Conservation (phyloP, 495 filamentous ascomycete species). For the Aspergillus sclerotiicarbonarius region DNA sequence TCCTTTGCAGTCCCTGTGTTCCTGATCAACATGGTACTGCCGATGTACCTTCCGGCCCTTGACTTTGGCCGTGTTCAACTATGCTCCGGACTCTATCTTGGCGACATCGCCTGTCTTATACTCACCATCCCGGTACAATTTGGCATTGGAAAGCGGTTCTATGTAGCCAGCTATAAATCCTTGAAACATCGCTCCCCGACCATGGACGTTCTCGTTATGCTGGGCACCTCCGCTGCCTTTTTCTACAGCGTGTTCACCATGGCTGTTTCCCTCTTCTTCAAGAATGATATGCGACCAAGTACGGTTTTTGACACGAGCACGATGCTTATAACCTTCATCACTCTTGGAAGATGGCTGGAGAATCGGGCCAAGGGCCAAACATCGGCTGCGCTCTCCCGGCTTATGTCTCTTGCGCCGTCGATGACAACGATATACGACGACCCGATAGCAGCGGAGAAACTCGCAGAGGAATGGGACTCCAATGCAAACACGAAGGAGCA, state of each 20-base stretch:
- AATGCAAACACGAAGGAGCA: conserved; percentile 18
- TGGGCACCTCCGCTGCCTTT: conserved; percentile 96
- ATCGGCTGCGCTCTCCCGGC: conserved; percentile 85
- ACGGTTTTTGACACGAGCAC: conserved; percentile 97
- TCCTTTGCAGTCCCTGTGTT: conserved; percentile 90
- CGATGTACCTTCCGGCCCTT: conserved; percentile 68
- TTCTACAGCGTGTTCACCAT: conserved; percentile 94
- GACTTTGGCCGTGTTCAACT: conserved; percentile 70
- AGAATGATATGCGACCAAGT: conserved; percentile 71
- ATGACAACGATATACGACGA: conserved; percentile 99
- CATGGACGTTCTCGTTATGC: conserved; percentile 94
- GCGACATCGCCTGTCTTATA: conserved; percentile 76
- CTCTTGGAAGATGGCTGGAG: conserved; percentile 86
- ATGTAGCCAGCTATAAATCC: conserved; percentile 85
- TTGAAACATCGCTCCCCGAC: conserved; percentile 86
- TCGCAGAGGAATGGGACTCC: conserved; percentile 72
- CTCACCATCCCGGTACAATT: conserved; percentile 95
- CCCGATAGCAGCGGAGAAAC: conserved; percentile 88
- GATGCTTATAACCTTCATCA: conserved; percentile 97
- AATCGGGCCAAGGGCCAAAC: conserved; percentile 97
- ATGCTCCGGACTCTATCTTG: conserved; percentile 75
- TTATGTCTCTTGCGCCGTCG: conserved; percentile 94
- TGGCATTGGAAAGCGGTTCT: conserved; percentile 91
- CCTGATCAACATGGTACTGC: conserved; percentile 86
- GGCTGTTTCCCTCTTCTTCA: conserved; percentile 68